Base-by-base conservation (phyloP, 2,329 filamentous ascomycete genomes). In the Xylaria sp. region DNA sequence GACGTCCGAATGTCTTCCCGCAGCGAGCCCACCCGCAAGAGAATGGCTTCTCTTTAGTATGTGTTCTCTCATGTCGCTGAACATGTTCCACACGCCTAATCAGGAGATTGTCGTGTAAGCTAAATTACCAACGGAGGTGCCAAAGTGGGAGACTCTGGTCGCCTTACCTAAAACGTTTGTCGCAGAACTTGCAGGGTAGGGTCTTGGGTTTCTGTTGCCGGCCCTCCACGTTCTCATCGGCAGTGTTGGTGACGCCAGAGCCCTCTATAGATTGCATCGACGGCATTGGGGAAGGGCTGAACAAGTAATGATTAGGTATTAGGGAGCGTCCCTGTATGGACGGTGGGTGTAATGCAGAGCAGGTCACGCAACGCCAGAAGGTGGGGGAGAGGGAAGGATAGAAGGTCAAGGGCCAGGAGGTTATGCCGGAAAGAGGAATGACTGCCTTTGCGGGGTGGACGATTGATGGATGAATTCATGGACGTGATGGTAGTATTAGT, bases 21-120 rank as follows among this genome's bases (percentile, higher is more conserved):
- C 83, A 86, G 39, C 79, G 76, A 66, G 78, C 77, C 80, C 82
- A 84, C 57, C 66, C 74, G 63, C 83, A 86, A 46, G 79, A 77
- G 66, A 86, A 86, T 7, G 83, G 83, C 69, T 86, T 86, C 71
- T 86, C 83, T 65, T 86, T 86, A 62, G 83, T 86, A 70, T 86
- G 83, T 29, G 82, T 85, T 59, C 83, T 78, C 69, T 85, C 82
- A 68, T 86, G 83, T 66, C 83, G 77, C 69, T 86, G 82, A 48
- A 86, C 81, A 71, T 86, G 83, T 69, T 86, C 83, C 62, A 86
- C 82, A 64, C 83, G 82, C 69, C 83, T 85, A 71, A 70, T 70
- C 62, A 65, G 57, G 67, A 56, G 69, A 68, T 60, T 53, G 60
- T 62, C 70, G 69, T 72, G 73, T 78, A 71, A 77, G 74, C 65